Percentiles rank a stretch among this genome's conserved stretches.
Conservation (phyloP, 2,329 filamentous ascomycete species). For the Paraconiothyrium brasiliense region DNA sequence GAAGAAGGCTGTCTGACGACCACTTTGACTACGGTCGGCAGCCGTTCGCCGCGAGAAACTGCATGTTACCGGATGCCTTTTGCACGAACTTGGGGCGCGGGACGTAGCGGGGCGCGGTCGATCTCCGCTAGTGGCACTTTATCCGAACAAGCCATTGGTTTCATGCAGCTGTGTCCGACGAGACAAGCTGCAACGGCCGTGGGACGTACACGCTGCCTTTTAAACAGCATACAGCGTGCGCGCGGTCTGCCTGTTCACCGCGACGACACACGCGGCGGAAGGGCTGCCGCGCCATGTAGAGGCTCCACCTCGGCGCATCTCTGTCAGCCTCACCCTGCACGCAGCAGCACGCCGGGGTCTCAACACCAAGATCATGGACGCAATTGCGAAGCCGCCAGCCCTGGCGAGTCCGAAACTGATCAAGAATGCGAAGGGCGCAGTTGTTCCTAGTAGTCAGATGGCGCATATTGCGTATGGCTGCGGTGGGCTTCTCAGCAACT, state of each 20-base stretch:
- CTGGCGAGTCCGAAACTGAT: constrained; percentile 55
- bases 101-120: constrained; percentile 19
- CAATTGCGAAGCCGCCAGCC: constrained; percentile 51
- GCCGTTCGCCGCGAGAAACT: constrained; percentile 14
- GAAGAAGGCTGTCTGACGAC: neutral
- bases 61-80: constrained; percentile 16
- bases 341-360: neutral
- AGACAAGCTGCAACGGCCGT: constrained; percentile 21
- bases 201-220: constrained; percentile 27
- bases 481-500: constrained; percentile 38
- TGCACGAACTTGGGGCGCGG: constrained; percentile 5
- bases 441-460: constrained; percentile 50
- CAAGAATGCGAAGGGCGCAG: constrained; percentile 54
- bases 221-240: constrained; percentile 16
- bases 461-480: constrained; percentile 55
- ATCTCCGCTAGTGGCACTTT: constrained; percentile 36
- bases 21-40: neutral
- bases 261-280: constrained; percentile 16
- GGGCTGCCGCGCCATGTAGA: constrained; percentile 34
- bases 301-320: constrained; percentile 10
- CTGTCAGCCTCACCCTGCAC: constrained; percentile 7
- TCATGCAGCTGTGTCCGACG: constrained; percentile 42
- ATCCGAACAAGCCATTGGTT: constrained; percentile 34
- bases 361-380: constrained; percentile 44
- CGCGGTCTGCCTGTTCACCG: constrained; percentile 15